Percentiles rank a stretch among this genome's conserved stretches.
phyloP scores from a whole-genome alignment of 805 yeast species.

The Ogataea trehaloabstinens region DNA sequence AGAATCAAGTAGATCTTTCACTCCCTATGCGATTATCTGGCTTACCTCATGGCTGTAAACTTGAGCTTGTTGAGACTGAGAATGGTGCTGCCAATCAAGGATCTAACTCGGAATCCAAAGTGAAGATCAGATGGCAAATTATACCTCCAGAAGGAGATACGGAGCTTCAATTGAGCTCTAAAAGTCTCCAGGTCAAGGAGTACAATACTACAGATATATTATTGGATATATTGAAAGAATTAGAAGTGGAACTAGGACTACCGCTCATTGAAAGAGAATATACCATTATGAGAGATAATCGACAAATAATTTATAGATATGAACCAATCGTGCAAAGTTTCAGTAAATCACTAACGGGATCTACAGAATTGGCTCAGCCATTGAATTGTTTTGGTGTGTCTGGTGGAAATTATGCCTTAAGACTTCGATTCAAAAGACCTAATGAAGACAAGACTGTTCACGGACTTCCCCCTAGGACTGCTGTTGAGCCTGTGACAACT shows the following conservation, averaged over 20 bases:
- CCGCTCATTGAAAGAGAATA: slow-evolving; percentile 8
- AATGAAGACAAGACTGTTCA: not conserved
- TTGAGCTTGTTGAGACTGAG: slow-evolving; percentile 25
- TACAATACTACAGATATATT: slow-evolving; percentile 11
- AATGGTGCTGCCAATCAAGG: slow-evolving; percentile 1
- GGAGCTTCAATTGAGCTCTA: slow-evolving; percentile 11
- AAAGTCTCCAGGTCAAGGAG: slow-evolving; percentile 12
- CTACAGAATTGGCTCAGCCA: slow-evolving; percentile 19
- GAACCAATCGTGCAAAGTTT: slow-evolving; percentile 26
- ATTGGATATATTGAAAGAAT: slow-evolving; percentile 14
- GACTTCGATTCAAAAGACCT: slow-evolving; percentile 23
- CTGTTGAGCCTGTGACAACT: not conserved
- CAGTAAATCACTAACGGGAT: slow-evolving; percentile 16
- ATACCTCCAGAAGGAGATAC: slow-evolving; percentile 17
- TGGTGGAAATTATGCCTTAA: slow-evolving; percentile 26
- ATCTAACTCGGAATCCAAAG: slow-evolving; percentile 9
- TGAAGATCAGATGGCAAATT: slow-evolving; percentile 25
- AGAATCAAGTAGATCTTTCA: slow-evolving; percentile 33
- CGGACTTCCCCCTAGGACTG: not conserved
- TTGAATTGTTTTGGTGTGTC: slow-evolving; percentile 25
- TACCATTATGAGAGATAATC: not conserved
- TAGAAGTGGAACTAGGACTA: slow-evolving; percentile 11
- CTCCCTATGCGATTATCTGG: slow-evolving; percentile 43
- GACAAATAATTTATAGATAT: slow-evolving; percentile 7
- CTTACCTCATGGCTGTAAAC: slow-evolving; percentile 44